A percentile compares a stretch with the other conserved stretches of the same genome.
These are phyloP conservation scores for Chaetomidium leptoderma DNA, from an alignment of 495 filamentous ascomycete genomes.

Conservation along the genomic window DNA sequence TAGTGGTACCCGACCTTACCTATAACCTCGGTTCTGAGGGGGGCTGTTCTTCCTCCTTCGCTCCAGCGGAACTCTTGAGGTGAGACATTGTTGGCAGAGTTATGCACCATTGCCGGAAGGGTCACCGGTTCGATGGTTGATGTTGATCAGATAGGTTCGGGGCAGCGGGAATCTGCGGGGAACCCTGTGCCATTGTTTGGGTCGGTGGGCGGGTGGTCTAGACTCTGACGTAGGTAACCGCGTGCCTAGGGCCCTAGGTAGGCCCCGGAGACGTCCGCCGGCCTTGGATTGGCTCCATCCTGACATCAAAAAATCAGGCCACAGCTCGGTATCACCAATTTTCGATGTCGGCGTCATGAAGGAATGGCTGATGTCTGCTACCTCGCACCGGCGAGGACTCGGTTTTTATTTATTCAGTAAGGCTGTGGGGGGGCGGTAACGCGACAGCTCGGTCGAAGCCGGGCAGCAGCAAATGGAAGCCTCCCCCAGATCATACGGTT, in stretches of 20 bases:
- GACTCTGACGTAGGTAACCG: neutral
- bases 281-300: neutral
- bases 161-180: slow-evolving; percentile 6
- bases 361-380: too few relatives aligned
- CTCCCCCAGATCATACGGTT: slow-evolving; percentile 19
- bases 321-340: neutral
- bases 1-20: too few relatives aligned
- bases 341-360: neutral
- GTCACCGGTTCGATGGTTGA: too few relatives aligned
- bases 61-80: slow-evolving; percentile 13
- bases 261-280: slow-evolving; percentile 1
- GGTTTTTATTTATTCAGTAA: too few relatives aligned
- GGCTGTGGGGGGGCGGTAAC: too few relatives aligned
- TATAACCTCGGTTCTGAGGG: slow-evolving; percentile 9
- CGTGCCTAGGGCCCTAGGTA: too few relatives aligned
- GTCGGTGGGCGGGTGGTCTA: neutral
- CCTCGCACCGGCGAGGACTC: too few relatives aligned
- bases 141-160: neutral
- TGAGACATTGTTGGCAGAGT: neutral
- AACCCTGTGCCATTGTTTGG: neutral
- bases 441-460: too few relatives aligned
- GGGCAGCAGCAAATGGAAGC: neutral
- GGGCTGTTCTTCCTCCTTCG: slow-evolving; percentile 7
- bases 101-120: too few relatives aligned
- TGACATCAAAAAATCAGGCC: slow-evolving; percentile 4